Evolutionary conservation across 768 basidiomycete species (phyloP).

Genomic region (Suillus ampliporus): DNA sequence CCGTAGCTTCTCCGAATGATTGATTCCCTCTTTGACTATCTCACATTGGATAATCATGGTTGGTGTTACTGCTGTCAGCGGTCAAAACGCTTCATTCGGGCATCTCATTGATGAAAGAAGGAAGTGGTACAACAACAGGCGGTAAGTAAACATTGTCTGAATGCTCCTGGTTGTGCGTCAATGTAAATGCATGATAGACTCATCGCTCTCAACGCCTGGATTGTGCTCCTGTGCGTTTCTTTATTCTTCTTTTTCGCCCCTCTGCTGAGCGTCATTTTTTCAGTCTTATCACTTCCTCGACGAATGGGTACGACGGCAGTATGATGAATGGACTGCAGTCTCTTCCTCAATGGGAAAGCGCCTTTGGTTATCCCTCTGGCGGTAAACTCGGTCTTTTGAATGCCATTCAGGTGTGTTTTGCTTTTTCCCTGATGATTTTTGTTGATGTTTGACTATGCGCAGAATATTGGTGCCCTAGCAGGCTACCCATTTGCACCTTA

Average conservation of each 20-base stretch:
- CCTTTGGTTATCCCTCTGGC: constrained; percentile 63
- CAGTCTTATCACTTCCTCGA: constrained; percentile 77
- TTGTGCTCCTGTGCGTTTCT: constrained; percentile 60
- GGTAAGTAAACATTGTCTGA: constrained; percentile 43
- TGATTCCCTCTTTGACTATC: constrained; percentile 10
- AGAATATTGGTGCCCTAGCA: constrained; percentile 75
- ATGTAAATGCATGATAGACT: constrained; percentile 43
- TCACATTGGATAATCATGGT: constrained; percentile 49
- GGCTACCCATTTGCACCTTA: constrained; percentile 77
- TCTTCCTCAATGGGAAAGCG: constrained; percentile 63
- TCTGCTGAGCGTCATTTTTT: constrained; percentile 8
- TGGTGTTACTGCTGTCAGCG: constrained; percentile 46
- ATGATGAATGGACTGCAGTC: constrained; percentile 85
- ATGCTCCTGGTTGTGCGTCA: not conserved
- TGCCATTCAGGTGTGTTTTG: constrained; percentile 66
- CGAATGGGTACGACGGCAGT: constrained; percentile 77
- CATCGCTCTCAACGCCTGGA: constrained; percentile 71
- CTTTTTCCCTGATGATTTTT: not conserved
- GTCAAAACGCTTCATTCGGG: constrained; percentile 42
- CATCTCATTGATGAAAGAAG: constrained; percentile 68
- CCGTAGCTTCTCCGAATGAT: constrained; percentile 25
- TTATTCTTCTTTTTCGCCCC: not conserved
- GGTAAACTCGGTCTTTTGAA: constrained; percentile 70
- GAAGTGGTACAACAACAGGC: constrained; percentile 80
- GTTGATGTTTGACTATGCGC: constrained; percentile 3